phyloP scores from a whole-genome alignment of 108 stramenopile species.

The Cyclotella sp. region DNA sequence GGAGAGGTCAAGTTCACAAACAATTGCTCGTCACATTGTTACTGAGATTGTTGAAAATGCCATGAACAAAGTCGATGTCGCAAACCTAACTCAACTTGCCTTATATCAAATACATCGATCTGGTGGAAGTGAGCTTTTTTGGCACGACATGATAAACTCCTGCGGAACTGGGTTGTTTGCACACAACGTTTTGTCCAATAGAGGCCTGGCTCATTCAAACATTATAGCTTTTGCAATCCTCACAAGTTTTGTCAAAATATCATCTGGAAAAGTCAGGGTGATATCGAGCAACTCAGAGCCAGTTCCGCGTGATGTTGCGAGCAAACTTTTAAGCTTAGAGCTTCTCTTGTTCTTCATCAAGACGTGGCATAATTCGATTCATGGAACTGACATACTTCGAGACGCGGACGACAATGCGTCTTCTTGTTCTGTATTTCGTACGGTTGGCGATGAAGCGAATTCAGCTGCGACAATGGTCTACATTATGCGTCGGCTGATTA shows the following conservation, averaged over 20 bases:
- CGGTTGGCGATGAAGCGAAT: conserved; percentile 9
- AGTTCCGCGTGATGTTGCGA: conserved; percentile 77
- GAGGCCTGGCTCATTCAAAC: conserved; percentile 51
- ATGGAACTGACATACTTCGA: conserved; percentile 5
- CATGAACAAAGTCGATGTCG: conserved; percentile 67
- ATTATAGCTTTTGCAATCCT: conserved; percentile 72
- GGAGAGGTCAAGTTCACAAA: not conserved
- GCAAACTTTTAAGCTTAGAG: conserved; percentile 83
- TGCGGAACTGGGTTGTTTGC: conserved; percentile 80
- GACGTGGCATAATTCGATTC: conserved; percentile 47
- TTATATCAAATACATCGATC: conserved; percentile 84
- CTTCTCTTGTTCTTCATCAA: conserved; percentile 72
- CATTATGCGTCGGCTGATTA: conserved; percentile 83
- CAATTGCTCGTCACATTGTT: conserved; percentile 27
- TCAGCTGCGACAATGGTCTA: conserved; percentile 71
- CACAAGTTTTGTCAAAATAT: conserved; percentile 77
- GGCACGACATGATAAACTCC: conserved; percentile 88
- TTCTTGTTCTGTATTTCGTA: not conserved
- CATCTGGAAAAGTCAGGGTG: conserved; percentile 68
- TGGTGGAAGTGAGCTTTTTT: conserved; percentile 88
- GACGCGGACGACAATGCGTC: conserved; percentile 9
- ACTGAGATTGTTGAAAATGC: conserved; percentile 58
- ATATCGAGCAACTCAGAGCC: conserved; percentile 50
- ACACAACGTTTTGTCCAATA: conserved; percentile 36
- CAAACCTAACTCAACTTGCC: conserved; percentile 82